Conservation (phyloP, 2,329 filamentous ascomycete species). For the Didymella sp. region DNA sequence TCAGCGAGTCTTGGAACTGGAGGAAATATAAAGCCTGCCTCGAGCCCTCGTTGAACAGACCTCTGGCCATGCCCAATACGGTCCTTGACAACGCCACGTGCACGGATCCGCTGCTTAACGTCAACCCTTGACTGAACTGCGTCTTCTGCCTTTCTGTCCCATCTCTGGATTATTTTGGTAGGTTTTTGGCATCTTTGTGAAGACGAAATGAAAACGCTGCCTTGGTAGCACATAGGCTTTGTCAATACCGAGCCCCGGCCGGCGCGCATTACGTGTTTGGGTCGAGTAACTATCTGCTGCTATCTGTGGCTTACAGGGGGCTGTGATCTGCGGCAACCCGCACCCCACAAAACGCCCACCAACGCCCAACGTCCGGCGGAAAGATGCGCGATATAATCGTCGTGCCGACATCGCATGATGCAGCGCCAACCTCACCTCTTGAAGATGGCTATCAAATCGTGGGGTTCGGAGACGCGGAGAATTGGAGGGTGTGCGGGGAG, state of each 20-base stretch:
- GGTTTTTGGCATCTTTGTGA: neutral
- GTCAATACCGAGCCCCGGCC: conserved; percentile 18
- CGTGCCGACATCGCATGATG: conserved; percentile 44
- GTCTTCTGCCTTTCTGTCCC: neutral
- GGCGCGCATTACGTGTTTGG: conserved; percentile 44
- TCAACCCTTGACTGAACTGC: conserved; percentile 11
- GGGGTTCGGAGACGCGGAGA: conserved; percentile 31
- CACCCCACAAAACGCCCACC: conserved; percentile 34
- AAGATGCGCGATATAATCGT: conserved; percentile 30
- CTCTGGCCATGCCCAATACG: conserved; percentile 35
- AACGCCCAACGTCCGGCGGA: conserved; percentile 31
- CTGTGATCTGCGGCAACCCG: conserved; percentile 32
- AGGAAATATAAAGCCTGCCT: conserved; percentile 36
- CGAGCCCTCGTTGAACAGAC: conserved; percentile 31
- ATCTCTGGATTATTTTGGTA: neutral
- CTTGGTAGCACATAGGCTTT: conserved; percentile 12
- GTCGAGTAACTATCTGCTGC: conserved; percentile 40
- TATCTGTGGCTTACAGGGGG: conserved; percentile 36
- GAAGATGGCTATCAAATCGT: conserved; percentile 24
- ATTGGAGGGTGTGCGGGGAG: conserved; percentile 9
- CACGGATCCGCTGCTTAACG: conserved; percentile 22
- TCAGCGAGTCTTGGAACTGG: conserved; percentile 36
- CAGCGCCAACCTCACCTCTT: conserved; percentile 26
- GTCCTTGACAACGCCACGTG: conserved; percentile 35
- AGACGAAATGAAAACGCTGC: neutral